Percentiles rank a stretch among this genome's conserved stretches.
These are phyloP conservation scores for Phytophthora kernoviae DNA, from an alignment of 352 stramenopile species.

Conservation along the genomic window DNA sequence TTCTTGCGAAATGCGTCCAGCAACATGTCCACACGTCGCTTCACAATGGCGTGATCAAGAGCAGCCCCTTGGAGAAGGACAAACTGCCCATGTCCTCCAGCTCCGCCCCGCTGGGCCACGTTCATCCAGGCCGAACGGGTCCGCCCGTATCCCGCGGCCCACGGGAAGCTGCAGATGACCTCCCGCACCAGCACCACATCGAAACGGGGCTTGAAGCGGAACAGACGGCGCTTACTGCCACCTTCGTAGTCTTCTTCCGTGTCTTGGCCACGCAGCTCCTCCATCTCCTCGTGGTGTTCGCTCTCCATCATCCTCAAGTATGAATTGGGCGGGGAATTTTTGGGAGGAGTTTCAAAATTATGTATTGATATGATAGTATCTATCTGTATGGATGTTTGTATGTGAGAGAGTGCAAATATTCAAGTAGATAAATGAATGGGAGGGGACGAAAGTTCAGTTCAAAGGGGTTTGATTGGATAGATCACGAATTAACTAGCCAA, in stretches of 20 bases:
- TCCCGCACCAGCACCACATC: conserved; percentile 46
- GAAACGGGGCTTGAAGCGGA: conserved; percentile 44
- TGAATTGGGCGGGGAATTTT: conserved; percentile 13
- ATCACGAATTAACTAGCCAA: neutral
- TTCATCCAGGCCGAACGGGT: conserved; percentile 46
- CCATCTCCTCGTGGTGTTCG: conserved; percentile 25
- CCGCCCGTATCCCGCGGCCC: conserved; percentile 45
- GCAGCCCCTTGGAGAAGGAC: conserved; percentile 20
- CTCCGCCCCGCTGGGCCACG: conserved; percentile 22
- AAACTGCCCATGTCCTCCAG: conserved; percentile 32
- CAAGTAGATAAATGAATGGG: no score
- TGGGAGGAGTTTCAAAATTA: neutral
- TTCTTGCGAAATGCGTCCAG: conserved; percentile 43
- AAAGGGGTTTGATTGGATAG: neutral
- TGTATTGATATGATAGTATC: no score
- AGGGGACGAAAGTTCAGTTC: neutral
- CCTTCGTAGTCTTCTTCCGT: conserved; percentile 27
- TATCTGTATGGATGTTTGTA: no score
- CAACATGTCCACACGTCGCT: conserved; percentile 47
- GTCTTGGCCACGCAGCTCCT: conserved; percentile 27
- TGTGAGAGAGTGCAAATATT: no score
- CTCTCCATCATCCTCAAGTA: conserved; percentile 27
- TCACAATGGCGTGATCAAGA: conserved; percentile 44
- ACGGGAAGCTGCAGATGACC: conserved; percentile 47
- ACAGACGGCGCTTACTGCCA: conserved; percentile 37